Evolutionary conservation across 352 stramenopile species (phyloP), one percentile per base, ranked within the genome.

Genomic region (Phytophthora pluvialis): DNA sequence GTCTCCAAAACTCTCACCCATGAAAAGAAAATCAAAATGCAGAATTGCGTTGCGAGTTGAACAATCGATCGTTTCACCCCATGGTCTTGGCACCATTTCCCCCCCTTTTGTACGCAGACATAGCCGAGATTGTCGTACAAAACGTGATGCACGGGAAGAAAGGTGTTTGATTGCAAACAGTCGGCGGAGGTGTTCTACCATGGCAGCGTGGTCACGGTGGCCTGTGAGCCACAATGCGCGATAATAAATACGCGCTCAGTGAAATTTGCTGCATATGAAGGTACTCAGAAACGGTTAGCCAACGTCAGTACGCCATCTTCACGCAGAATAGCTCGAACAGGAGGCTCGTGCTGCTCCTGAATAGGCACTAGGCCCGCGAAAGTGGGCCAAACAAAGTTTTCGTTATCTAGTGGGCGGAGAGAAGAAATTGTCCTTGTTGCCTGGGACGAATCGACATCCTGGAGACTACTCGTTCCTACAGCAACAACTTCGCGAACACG

Each of bases 241-340:
- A 64, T 38, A 18, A 64, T 56, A 31, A 53, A 64, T 16, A 64
- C 9, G 13, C 55, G 55, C 28, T 48, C 8, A 33, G 35, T 35
- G 16, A 64, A 38, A 38, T 25, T 50, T 39, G 3, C 6, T 43
- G 55, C 47, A 1, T 47, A 4, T 5, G 9, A 5, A 26, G 44
- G 35, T n/a, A 60, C 18, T 39, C 39, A 51, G 12, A 60, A 3
- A 8, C 16, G 12, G 13, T 50, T n/a, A 21, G 13, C 15, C 3
- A 51, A 15, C 3, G 10, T 9, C 11, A 50, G 8, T 25, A 46
- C 15, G 33, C 25, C 26, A 26, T 49, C 40, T 3, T 35, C 31
- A 35, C 31, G 31, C 11, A 7, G 31, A 21, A 9, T 4, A 16
- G 40, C 4, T 7, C 2, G n/a, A n/a, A n/a, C n/a, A n/a, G 36